phyloP scores from a whole-genome alignment of 2,329 filamentous ascomycete genomes.

The Didymella pinodella region DNA sequence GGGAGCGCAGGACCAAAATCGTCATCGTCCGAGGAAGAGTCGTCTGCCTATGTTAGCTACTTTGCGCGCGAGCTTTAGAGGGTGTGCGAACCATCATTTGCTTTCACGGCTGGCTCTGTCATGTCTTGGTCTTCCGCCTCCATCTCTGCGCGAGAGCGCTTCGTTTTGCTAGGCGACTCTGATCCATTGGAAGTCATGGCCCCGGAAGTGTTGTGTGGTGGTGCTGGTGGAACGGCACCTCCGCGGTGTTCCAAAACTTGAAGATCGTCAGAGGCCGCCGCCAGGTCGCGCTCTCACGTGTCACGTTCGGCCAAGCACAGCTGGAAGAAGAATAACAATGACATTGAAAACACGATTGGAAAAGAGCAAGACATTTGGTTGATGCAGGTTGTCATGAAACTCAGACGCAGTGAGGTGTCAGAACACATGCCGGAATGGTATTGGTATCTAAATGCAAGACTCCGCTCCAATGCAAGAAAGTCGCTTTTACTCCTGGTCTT shows the following conservation, averaged over 20 bases:
- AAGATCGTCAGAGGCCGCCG: conserved; percentile 13
- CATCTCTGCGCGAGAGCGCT: conserved; percentile 39
- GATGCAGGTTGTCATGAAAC: no score
- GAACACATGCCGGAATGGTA: conserved; percentile 27
- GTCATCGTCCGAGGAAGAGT: conserved; percentile 75
- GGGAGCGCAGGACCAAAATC: conserved; percentile 94
- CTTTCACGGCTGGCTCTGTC: conserved; percentile 22
- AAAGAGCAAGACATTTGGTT: no score
- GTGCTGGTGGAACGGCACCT: conserved; percentile 10
- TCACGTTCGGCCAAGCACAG: background rate
- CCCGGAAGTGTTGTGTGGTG: conserved; percentile 13
- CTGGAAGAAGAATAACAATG: background rate
- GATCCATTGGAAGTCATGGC: conserved; percentile 27
- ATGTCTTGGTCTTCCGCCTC: conserved; percentile 28
- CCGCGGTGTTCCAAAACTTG: conserved; percentile 21
- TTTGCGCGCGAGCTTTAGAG: conserved; percentile 18
- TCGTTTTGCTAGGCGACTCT: conserved; percentile 36
- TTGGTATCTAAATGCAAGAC: conserved; percentile 34
- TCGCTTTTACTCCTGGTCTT: conserved; percentile 18
- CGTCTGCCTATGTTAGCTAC: conserved; percentile 42
- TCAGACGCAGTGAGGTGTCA: background rate
- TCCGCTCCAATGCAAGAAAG: conserved; percentile 22
- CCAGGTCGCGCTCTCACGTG: conserved; percentile 29
- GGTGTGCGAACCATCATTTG: conserved; percentile 25
- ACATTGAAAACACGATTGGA: no score